phyloP scores from a whole-genome alignment of 2,329 filamentous ascomycete genomes.

The Alternaria triticina region DNA sequence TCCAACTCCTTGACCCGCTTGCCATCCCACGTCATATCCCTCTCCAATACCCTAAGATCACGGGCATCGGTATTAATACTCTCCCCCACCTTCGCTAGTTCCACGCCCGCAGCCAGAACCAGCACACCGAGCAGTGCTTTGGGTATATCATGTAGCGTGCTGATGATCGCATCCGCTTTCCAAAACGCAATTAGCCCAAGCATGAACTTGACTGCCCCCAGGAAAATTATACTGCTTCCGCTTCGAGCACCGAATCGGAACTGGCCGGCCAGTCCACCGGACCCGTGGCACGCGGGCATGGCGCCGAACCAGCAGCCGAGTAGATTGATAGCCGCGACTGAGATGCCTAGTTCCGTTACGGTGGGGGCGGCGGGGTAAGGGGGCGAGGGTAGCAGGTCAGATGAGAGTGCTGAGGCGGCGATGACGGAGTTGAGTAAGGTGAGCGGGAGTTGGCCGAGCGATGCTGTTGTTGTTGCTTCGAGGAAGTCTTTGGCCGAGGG shows the following conservation, averaged over 20 bases:
- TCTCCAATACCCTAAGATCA: constrained; percentile 57
- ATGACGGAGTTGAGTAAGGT: constrained; percentile 93
- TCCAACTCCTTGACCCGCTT: constrained; percentile 62
- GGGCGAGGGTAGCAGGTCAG: constrained; percentile 75
- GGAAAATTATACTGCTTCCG: constrained; percentile 79
- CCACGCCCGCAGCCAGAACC: constrained; percentile 87
- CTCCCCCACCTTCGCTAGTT: constrained; percentile 84
- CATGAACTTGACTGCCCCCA: constrained; percentile 76
- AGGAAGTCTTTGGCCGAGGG: constrained; percentile 57
- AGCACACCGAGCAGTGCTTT: constrained; percentile 80
- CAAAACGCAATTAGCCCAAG: constrained; percentile 68
- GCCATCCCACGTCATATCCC: constrained; percentile 34
- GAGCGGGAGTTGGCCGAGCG: constrained; percentile 84
- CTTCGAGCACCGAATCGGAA: constrained; percentile 90
- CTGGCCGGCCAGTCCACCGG: constrained; percentile 88
- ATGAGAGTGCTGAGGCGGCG: constrained; percentile 79
- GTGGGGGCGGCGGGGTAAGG: constrained; percentile 64
- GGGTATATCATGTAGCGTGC: constrained; percentile 75
- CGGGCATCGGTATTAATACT: constrained; percentile 78
- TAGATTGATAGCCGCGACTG: constrained; percentile 84
- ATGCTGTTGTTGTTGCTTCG: constrained; percentile 67
- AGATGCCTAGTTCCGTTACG: constrained; percentile 79
- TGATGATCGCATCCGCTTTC: constrained; percentile 76
- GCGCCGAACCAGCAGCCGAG: constrained; percentile 88
- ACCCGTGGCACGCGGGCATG: constrained; percentile 95